Evolutionary conservation across 108 stramenopile genomes (phyloP), one percentile per base, ranked within the genome.

Genomic region (Cyclotella baltica): DNA sequence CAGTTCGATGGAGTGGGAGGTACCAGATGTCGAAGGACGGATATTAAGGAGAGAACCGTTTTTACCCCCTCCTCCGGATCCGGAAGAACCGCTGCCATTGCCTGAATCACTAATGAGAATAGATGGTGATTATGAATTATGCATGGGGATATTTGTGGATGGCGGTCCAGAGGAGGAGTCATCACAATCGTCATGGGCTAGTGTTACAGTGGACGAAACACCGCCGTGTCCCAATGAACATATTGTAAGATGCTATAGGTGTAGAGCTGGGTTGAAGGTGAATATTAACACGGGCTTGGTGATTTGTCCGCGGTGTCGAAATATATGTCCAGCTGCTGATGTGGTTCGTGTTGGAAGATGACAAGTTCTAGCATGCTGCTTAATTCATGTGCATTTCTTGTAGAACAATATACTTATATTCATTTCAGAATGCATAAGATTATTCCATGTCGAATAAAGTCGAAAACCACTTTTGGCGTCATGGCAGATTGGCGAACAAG

Each of bases 271-370:
- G 15, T 68, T 73, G 67, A 67, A 33, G 67, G 72, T 80, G 9
- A 19, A 57, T 31, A 66, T 80, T 3, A 66, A 68, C 35, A 36
- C 66, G 34, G 78, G 78, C 22, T 62, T 80, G 72, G 78, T 80
- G 31, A 52, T 48, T 19, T 80, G 78, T 64, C 73, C 80, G 4
- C 43, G 40, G 16, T 81, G 73, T 57, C 61, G 68, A 31, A 20
- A 50, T 1, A 81, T 81, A 52, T 56, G 70, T 50, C 77, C 77
- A 35, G 70, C 69, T 13, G 63, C 70, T 2, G 65, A 67, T 58
- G 48, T 73, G 48, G 48, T 58, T 13, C 22, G 30, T 57, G 29
- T 67, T 58, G 40, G 64, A 31, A 62, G n/a, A 64, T 57, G 55
- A 55, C n/a, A n/a, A n/a, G n/a, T n/a, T n/a, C n/a, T n/a, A n/a